These are phyloP conservation scores for Microstegium vimineum DNA, from an alignment of 176 grass and related monocot genomes.

Conservation along the genomic window DNA sequence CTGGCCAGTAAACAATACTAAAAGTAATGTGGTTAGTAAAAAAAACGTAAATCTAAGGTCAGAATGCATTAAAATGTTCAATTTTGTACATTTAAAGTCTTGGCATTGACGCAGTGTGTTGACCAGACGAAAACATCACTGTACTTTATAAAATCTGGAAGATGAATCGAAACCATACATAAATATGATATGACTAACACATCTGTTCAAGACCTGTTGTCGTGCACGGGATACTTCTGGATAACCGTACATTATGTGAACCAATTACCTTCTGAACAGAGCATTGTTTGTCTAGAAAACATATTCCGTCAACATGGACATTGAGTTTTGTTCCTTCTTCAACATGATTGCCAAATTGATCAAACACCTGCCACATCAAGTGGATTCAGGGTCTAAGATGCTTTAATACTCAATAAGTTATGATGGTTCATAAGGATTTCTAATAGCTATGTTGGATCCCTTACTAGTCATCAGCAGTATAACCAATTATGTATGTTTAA, in stretches of 20 bases:
- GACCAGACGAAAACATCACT: background rate
- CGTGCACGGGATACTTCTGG: background rate
- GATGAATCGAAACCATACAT: background rate
- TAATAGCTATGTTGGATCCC: background rate
- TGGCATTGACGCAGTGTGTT: background rate
- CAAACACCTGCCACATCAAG: constrained; percentile 16
- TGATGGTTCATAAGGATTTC: background rate
- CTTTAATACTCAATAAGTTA: background rate
- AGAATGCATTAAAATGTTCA: background rate
- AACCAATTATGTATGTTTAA: background rate
- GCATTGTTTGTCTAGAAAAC: constrained; percentile 12
- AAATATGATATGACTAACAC: background rate
- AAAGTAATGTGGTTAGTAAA: no score
- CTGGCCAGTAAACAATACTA: no score
- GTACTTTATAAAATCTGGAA: background rate
- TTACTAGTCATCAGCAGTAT: background rate
- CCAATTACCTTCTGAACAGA: constrained; percentile 9
- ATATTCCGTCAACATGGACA: constrained; percentile 10
- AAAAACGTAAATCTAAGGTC: no score
- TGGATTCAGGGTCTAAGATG: background rate
- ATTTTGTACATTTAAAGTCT: background rate
- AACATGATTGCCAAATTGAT: constrained; percentile 33
- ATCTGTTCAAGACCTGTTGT: background rate
- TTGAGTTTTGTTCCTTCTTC: constrained; percentile 24
- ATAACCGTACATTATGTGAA: background rate